Conservation (phyloP, 2,329 filamentous ascomycete species). For the Penicillium sp. region DNA sequence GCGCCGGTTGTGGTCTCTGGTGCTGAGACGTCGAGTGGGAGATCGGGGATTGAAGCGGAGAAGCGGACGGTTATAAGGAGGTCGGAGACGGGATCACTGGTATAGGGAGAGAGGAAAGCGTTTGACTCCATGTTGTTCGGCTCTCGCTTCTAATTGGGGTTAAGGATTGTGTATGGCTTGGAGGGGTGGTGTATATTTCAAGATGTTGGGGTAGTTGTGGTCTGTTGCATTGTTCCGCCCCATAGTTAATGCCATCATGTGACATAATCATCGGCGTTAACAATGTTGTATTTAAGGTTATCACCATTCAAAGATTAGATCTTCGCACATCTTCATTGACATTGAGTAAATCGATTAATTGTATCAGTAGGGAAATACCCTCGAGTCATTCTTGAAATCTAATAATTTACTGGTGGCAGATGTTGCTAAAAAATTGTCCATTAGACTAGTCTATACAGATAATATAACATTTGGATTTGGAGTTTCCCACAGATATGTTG, state of each 20-base stretch:
- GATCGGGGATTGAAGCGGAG: slow-evolving; percentile 78
- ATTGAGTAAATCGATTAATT: too few relatives aligned
- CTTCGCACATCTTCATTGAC: not conserved
- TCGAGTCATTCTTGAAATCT: not conserved
- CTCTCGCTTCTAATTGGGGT: not conserved
- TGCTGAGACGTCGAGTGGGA: slow-evolving; percentile 71
- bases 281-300: not conserved
- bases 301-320: not conserved
- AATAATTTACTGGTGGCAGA: too few relatives aligned
- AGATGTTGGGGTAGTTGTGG: not conserved
- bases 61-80: slow-evolving; percentile 88
- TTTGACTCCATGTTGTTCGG: slow-evolving; percentile 16
- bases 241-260: slow-evolving; percentile 10
- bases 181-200: not conserved
- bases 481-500: not conserved
- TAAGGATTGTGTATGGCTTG: not conserved
- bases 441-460: slow-evolving; percentile 19
- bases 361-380: not conserved
- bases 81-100: slow-evolving; percentile 12
- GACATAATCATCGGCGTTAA: slow-evolving; percentile 2
- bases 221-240: not conserved
- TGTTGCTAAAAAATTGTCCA: slow-evolving; percentile 10
- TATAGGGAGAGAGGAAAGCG: slow-evolving; percentile 15
- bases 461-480: slow-evolving; percentile 4
- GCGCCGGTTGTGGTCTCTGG: slow-evolving; percentile 71